Base-by-base conservation (phyloP, 192 early-diverging fungal species). In the Cladochytrium replicatum region DNA sequence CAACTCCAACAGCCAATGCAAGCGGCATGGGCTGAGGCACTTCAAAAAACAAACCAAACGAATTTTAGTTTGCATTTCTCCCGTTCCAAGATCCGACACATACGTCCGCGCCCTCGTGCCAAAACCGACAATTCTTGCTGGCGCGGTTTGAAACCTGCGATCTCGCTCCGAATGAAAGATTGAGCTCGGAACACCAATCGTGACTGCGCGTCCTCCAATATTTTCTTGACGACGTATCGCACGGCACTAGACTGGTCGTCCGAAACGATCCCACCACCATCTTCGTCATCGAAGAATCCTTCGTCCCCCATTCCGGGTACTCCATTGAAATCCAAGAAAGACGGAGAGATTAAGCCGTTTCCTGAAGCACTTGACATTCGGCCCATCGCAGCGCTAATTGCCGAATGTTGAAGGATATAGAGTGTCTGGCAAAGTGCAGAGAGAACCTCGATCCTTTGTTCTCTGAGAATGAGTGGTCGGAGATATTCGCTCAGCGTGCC, bases 131-230 rank as follows among this genome's bases (percentile, higher is more conserved):
- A 57, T 41, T 89, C 86, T 28, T 78, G 63, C 0, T 85, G 74
- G 15, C 79, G 67, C 21, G 85, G 78, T 30, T 74, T 78, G 69
- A 81, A 91, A 23, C 65, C 66, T 58, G 82, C 77, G 49, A 91
- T 89, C 52, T 90, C 83, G 42, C 63, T 64, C 9, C 75, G 73
- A 27, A 93, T 86, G 61, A 74, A 93, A 22, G 71, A 57, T 63
- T 93, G 78, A 2, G 88, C 83, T 30, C 90, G 75, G 69, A 93
- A 97, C 4, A 84, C 86, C 26, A 97, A 78, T 11, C 91, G 60
- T 46, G 80, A 76, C 60, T 97, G 94, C 3, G 91, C 64, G 68
- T 95, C 94, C 63, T 90, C 72, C 39, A 97, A 60, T 42, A 96
- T 84, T 46, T 84, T 75, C 26, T 71, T 71, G 22, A 89, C 81